Base-by-base conservation (phyloP, 441 rosid species). In the Euphorbia schlechtendalii region DNA sequence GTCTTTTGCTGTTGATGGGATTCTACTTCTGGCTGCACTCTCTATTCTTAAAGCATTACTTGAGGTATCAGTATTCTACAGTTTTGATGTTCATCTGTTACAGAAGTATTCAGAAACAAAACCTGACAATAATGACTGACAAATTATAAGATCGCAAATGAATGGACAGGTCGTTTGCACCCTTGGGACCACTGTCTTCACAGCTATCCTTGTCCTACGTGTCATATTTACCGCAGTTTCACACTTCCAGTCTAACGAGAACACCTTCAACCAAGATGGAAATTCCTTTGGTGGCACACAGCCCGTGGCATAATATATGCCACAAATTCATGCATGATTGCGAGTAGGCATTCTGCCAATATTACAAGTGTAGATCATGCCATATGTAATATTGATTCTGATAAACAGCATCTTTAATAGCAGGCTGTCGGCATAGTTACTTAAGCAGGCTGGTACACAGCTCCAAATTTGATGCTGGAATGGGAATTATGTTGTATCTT, bases 1-100 rank as follows among this genome's bases (percentile, higher is more conserved):
- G 15, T 86, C 85, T 22, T 91, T 89, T 79, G 92, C 83, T 22
- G 90, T 88, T 63, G 98, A 91, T 73, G 94, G 96, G 68, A 70
- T 84, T 63, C 79, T 91, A 72, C 65, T 88, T 18, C 67, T 91
- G 70, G 84, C 88, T 67, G 80, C 79, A 53, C 83, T 91, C 61
- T 87, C 89, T n/a, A 78, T 85, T 53, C 69, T 79, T 46, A 86
- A 79, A 72, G 87, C 97, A 34, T 80, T 88, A 71, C 92, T 86
- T 63, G 84, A 84, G 94, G 94, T 85, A 80, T 64, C n/a, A 40
- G 43, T 45, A 22, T 32, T 32, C 34, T n/a, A n/a, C n/a, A n/a
- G n/a, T 8, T 46, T 71, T 11, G 15, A 41, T 59, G 30, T 58
- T 51, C 32, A 52, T 40, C 38, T 45, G 12, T 58, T 32, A 9